Evolutionary conservation across 2,329 filamentous ascomycete genomes (phyloP), one percentile per base, ranked within the genome.

Genomic region (Thelonectria rubi): DNA sequence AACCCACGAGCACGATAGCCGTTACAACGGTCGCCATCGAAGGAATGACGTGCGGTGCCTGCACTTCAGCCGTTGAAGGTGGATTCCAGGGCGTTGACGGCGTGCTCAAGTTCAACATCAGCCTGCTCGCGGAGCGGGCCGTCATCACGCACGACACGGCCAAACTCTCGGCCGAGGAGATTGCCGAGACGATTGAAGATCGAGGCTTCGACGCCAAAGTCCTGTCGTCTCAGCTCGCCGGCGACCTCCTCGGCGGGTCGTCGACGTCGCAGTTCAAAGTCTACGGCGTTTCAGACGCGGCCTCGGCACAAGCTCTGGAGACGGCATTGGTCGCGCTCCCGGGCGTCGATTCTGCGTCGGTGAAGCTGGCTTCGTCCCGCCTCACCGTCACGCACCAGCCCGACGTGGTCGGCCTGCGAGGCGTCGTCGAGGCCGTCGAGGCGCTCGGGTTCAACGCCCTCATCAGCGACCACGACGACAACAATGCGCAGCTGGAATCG

Each of bases 1-100:
- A 73, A 62, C 70, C 75, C 62, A 74, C 74, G 59, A 76, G 81
- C 64, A 78, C 79, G 52, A 72, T 86, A 4, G 83, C 89, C 58
- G 92, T 88, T 1, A 97, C 94, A 0, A 98, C 94, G 0, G 84
- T 99, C 17, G 88, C 91, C 5, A 92, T 99, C 56, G 92, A 95
- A 68, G 95, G 95, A 52, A 99, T 99, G 95, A 99, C 95, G 1
- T 98, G 95, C 74, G 94, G 94, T 20, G 93, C 95, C 43, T 99
- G 95, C 77, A 98, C 95, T 0, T 94, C 94, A 1, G 93, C 94
- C 6, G 88, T 98, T 2, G 92, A 97, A 72, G 85, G 87, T 52
- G 93, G 91, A 3, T 95, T 99, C 78, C 86, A 88, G 67, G 86
- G 85, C 65, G 78, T 94, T 2, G 87, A 91, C 10, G 95, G 95